Percentiles rank a stretch among this genome's conserved stretches.
These are phyloP conservation scores for Physcomitrium patens DNA, from an alignment of 225 moss, liverwort and hornwort genomes.

Conservation along the genomic window DNA sequence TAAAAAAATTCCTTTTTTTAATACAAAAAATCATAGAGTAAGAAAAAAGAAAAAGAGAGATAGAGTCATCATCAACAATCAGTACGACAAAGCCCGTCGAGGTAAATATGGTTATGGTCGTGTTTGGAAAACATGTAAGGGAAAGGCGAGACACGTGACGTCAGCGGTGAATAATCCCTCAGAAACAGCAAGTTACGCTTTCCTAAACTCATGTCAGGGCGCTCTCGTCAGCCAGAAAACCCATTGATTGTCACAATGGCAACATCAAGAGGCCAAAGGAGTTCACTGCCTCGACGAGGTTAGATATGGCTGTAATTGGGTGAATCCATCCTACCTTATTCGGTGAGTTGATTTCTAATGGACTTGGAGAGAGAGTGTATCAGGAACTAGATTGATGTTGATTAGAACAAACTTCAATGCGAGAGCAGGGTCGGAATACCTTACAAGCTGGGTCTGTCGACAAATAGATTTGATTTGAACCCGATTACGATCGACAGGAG, in stretches of 20 bases:
- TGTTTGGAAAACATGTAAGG: slow-evolving; percentile 30
- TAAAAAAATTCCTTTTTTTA: no score
- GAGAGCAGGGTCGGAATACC: slow-evolving; percentile 19
- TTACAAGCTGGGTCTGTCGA: background rate
- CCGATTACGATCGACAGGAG: background rate
- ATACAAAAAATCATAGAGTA: no score
- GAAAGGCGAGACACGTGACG: slow-evolving; percentile 22
- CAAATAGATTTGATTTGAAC: background rate
- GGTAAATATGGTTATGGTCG: slow-evolving; percentile 1
- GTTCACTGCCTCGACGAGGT: background rate
- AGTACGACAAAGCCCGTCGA: no score
- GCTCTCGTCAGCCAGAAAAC: background rate
- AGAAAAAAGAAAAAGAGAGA: no score
- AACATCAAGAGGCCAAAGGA: slow-evolving; percentile 13
- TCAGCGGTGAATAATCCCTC: slow-evolving; percentile 1
- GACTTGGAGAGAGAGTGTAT: background rate
- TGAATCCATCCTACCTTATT: slow-evolving; percentile 17
- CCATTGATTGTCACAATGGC: slow-evolving; percentile 21
- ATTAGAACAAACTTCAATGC: background rate
- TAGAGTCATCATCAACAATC: no score
- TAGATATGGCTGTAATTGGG: background rate
- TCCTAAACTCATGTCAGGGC: background rate
- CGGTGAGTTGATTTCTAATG: background rate
- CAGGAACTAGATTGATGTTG: background rate
- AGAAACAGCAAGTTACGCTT: slow-evolving; percentile 14